Conservation (phyloP, 805 yeast species). For the Kazachstania africana region DNA sequence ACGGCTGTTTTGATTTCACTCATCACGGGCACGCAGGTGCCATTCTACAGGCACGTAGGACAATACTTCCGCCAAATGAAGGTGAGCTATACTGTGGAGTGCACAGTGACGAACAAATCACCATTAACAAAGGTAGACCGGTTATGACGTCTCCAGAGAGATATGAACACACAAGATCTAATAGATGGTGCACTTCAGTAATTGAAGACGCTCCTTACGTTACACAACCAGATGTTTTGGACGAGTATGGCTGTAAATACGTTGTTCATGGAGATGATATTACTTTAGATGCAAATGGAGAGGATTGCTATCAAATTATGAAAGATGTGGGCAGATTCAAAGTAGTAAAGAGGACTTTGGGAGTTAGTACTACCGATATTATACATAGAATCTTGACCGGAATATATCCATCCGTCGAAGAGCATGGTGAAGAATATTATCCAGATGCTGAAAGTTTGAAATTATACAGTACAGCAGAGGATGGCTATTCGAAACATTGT, state of each 20-base stretch:
- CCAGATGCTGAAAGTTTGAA: slow-evolving; percentile 18
- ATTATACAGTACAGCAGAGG: slow-evolving; percentile 48
- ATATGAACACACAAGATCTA: slow-evolving; percentile 72
- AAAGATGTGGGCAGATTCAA: slow-evolving; percentile 78
- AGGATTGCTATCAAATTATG: slow-evolving; percentile 78
- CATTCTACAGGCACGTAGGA: slow-evolving; percentile 79
- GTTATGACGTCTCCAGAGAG: slow-evolving; percentile 83
- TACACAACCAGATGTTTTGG: slow-evolving; percentile 68
- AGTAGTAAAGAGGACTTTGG: slow-evolving; percentile 89
- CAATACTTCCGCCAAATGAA: slow-evolving; percentile 33
- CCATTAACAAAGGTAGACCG: slow-evolving; percentile 81
- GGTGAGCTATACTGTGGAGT: slow-evolving; percentile 52
- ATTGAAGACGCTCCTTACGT: slow-evolving; percentile 85
- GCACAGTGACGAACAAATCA: slow-evolving; percentile 83
- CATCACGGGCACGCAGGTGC: slow-evolving; percentile 99
- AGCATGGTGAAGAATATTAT: slow-evolving; percentile 2
- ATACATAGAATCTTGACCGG: slow-evolving; percentile 70
- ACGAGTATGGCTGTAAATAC: slow-evolving; percentile 59
- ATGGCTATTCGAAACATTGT: slow-evolving; percentile 44
- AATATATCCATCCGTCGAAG: slow-evolving; percentile 2
- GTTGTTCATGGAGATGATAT: slow-evolving; percentile 99
- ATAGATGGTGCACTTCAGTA: slow-evolving; percentile 74
- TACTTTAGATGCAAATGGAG: slow-evolving; percentile 91
- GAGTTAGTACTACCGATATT: slow-evolving; percentile 88
- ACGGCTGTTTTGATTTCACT: slow-evolving; percentile 96